Conservation (phyloP, 441 rosid genomes). For the Pelargonium myrrhifolium region DNA sequence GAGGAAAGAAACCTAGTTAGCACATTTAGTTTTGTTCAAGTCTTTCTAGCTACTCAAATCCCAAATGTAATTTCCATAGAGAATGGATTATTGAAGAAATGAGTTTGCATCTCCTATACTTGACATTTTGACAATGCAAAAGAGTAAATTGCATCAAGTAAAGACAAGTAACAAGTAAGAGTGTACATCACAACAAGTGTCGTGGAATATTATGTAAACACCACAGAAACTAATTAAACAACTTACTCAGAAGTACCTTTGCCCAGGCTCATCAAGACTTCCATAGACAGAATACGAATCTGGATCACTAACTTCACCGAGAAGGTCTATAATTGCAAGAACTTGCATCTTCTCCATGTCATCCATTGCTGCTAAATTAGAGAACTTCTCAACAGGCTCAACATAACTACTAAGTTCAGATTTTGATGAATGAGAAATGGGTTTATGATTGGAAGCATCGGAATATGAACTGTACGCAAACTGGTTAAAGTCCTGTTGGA, state of each 20-base stretch:
- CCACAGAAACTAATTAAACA: slow-evolving; percentile 1
- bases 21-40: neutral
- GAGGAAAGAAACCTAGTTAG: slow-evolving; percentile 1
- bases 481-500: slow-evolving; percentile 31
- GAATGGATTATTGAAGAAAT: neutral
- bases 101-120: neutral
- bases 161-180: slow-evolving; percentile 1
- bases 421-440: slow-evolving; percentile 38
- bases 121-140: slow-evolving; percentile 3
- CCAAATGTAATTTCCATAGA: neutral
- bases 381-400: slow-evolving; percentile 49
- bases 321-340: slow-evolving; percentile 67
- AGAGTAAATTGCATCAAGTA: neutral
- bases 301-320: slow-evolving; percentile 56
- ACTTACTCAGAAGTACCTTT: slow-evolving; percentile 46
- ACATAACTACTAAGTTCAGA: slow-evolving; percentile 45
- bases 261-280: slow-evolving; percentile 86
- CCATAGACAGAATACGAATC: slow-evolving; percentile 62
- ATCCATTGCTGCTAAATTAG: slow-evolving; percentile 37
- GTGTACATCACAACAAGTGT: neutral
- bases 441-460: slow-evolving; percentile 30
- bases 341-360: slow-evolving; percentile 56
- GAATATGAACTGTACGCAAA: slow-evolving; percentile 31
- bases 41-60: neutral
- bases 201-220: neutral